These are phyloP conservation scores for Aegilops speltoides DNA, from an alignment of 176 grass and related monocot species.

Conservation along the genomic window DNA sequence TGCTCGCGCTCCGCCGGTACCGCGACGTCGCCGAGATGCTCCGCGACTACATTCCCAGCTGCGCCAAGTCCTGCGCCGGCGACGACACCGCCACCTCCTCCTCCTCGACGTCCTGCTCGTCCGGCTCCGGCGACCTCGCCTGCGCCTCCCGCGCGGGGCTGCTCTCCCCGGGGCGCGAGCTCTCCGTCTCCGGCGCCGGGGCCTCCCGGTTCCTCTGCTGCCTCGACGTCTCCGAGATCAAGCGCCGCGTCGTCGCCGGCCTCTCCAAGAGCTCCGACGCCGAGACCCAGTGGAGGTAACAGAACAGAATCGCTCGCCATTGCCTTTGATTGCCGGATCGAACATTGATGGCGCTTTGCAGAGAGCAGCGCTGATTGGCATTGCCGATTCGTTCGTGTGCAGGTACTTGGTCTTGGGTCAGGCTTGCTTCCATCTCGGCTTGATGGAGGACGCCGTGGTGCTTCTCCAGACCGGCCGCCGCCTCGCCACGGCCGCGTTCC, in stretches of 20 bases:
- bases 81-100: slow-evolving; percentile 13
- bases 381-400: not conserved
- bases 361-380: not conserved
- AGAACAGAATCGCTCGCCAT: not conserved
- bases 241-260: slow-evolving; percentile 63
- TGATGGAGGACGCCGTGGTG: slow-evolving; percentile 88
- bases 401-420: slow-evolving; percentile 87
- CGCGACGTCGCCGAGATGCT: slow-evolving; percentile 90
- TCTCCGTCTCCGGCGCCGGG: slow-evolving; percentile 23
- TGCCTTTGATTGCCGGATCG: no score
- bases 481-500: slow-evolving; percentile 77
- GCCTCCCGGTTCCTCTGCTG: slow-evolving; percentile 55
- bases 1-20: slow-evolving; percentile 74
- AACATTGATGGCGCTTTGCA: no score
- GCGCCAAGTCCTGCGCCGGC: slow-evolving; percentile 31
- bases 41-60: slow-evolving; percentile 84
- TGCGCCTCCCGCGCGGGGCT: slow-evolving; percentile 42
- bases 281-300: slow-evolving; percentile 77
- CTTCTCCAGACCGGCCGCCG: slow-evolving; percentile 79
- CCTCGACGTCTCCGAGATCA: slow-evolving; percentile 68
- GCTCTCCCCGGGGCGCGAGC: slow-evolving; percentile 48
- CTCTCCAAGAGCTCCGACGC: slow-evolving; percentile 35
- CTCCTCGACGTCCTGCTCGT: slow-evolving; percentile 21
- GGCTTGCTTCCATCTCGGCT: slow-evolving; percentile 81
- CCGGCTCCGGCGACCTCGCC: slow-evolving; percentile 40